These are phyloP conservation scores for Dactylellina cionopaga DNA, from an alignment of 2,329 filamentous ascomycete genomes.

Conservation along the genomic window DNA sequence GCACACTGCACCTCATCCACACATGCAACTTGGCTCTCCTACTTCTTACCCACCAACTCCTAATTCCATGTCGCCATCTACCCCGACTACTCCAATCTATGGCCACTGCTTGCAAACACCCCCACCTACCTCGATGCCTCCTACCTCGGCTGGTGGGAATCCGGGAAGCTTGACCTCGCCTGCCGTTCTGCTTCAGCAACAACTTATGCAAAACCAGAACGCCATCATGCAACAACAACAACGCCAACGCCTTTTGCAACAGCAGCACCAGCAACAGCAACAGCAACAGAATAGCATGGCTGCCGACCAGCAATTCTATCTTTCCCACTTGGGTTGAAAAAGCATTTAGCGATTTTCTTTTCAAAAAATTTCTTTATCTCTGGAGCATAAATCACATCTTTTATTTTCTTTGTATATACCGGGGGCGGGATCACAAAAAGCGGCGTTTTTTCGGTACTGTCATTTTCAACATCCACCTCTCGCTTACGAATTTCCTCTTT, in stretches of 20 bases:
- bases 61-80: constrained; percentile 46
- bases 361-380: constrained; percentile 25
- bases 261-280: constrained; percentile 41
- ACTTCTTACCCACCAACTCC: constrained; percentile 51
- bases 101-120: constrained; percentile 46
- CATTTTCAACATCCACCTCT: constrained; percentile 23
- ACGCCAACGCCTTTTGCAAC: constrained; percentile 37
- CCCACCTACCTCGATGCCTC: constrained; percentile 50
- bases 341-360: constrained; percentile 52
- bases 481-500: constrained; percentile 17
- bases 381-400: constrained; percentile 48
- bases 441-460: constrained; percentile 52
- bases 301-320: constrained; percentile 52
- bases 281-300: constrained; percentile 26
- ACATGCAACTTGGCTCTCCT: constrained; percentile 36
- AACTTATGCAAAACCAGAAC: constrained; percentile 49
- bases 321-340: constrained; percentile 52
- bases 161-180: constrained; percentile 44
- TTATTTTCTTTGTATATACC: constrained; percentile 52
- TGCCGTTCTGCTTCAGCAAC: constrained; percentile 49
- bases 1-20: constrained; percentile 44
- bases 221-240: constrained; percentile 52
- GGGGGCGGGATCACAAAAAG: constrained; percentile 49
- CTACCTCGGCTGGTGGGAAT: constrained; percentile 46
- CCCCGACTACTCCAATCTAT: constrained; percentile 52